Conservation (phyloP, 306 rosid species). For the Sesbania bispinosa region DNA sequence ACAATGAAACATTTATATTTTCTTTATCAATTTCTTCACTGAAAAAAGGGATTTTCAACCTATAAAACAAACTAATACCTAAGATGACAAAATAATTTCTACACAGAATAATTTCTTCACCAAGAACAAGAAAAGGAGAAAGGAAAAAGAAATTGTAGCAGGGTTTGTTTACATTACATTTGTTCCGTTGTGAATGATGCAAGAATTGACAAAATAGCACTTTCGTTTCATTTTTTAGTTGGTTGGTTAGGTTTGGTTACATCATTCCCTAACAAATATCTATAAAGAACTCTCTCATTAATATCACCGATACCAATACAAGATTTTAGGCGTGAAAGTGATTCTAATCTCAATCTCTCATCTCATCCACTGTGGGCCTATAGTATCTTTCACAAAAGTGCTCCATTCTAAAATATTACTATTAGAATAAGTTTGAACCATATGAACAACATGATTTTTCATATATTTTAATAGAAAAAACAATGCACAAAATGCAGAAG, state of each 20-base stretch:
- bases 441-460: neutral
- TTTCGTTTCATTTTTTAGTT: slow-evolving; percentile 6
- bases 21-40: too few species aligned
- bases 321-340: slow-evolving; percentile 18
- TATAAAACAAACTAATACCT: neutral
- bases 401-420: neutral
- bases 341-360: neutral
- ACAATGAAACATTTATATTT: neutral
- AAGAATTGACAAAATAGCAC: slow-evolving; percentile 24
- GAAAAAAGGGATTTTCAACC: neutral
- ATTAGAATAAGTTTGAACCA: neutral
- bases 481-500: neutral
- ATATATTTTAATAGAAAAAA: neutral
- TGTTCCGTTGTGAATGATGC: slow-evolving; percentile 23
- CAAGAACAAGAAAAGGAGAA: too few species aligned
- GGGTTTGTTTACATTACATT: too few species aligned
- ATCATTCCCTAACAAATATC: slow-evolving; percentile 27
- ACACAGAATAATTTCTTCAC: too few species aligned
- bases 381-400: neutral
- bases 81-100: neutral
- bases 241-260: slow-evolving; percentile 27
- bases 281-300: slow-evolving; percentile 4
- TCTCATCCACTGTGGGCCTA: neutral
- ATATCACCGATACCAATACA: too few species aligned
- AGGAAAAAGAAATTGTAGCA: too few species aligned